Evolutionary conservation across 1,139 yeast genomes (phyloP).

Genomic region (Debaryomyces coudertii): DNA sequence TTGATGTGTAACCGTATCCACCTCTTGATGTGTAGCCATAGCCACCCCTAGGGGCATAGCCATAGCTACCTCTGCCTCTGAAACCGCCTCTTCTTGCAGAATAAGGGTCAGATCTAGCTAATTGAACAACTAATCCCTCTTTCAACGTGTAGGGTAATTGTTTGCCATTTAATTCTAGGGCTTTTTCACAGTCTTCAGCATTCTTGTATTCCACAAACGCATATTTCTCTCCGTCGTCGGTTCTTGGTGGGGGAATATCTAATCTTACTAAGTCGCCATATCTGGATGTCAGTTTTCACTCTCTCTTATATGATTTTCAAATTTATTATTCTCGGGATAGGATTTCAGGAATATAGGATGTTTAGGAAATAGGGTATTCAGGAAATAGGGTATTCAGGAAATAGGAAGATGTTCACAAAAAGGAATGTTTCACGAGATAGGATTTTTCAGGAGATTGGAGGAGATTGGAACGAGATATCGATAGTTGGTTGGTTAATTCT

Average conservation of each 20-base stretch:
- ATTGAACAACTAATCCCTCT: slow-evolving; percentile 55
- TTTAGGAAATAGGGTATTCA: background rate
- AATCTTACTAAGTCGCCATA: slow-evolving; percentile 67
- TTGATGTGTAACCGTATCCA: slow-evolving; percentile 26
- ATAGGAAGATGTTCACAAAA: background rate
- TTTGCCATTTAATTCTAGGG: slow-evolving; percentile 56
- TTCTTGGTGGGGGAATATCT: slow-evolving; percentile 71
- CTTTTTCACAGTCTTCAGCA: slow-evolving; percentile 63
- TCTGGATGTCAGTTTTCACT: slow-evolving; percentile 29
- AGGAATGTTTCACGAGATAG: background rate
- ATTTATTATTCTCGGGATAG: slow-evolving; percentile 10
- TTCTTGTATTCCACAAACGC: slow-evolving; percentile 75
- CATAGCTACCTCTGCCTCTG: slow-evolving; percentile 21
- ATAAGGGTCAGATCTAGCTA: slow-evolving; percentile 61
- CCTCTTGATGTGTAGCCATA: slow-evolving; percentile 13
- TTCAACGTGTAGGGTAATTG: slow-evolving; percentile 40
- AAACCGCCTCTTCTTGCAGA: slow-evolving; percentile 33
- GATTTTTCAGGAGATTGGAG: slow-evolving; percentile 1
- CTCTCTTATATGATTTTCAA: background rate
- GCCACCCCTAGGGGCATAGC: slow-evolving; percentile 15
- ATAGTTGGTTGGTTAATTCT: background rate
- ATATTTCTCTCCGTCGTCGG: slow-evolving; percentile 63
- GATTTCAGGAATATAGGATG: slow-evolving; percentile 1
- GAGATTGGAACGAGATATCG: background rate
- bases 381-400: background rate